Conservation (phyloP, 768 basidiomycete genomes). For the Collybiopsis confluens region DNA sequence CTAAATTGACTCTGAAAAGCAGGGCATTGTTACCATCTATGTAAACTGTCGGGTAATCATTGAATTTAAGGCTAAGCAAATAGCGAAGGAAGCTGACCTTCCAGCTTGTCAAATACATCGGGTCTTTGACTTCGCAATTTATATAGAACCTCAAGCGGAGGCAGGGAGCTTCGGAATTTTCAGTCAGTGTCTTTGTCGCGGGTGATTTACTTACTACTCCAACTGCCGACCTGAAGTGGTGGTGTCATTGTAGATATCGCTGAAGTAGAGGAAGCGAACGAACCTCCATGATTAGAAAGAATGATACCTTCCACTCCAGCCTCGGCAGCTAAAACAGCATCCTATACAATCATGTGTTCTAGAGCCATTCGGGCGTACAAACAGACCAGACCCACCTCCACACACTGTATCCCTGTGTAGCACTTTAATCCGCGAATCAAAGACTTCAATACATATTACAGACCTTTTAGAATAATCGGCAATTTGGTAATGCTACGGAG, state of each 20-base stretch:
- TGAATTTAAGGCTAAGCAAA: neutral
- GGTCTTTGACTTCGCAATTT: constrained; percentile 68
- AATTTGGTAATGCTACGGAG: constrained; percentile 62
- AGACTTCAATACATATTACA: neutral
- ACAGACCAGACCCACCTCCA: constrained; percentile 43
- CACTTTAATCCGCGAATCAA: constrained; percentile 8
- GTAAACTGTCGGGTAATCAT: constrained; percentile 49
- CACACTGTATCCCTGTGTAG: constrained; percentile 63
- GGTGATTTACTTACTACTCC: constrained; percentile 49
- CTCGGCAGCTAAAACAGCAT: constrained; percentile 81
- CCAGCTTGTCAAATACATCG: constrained; percentile 66
- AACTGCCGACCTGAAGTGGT: constrained; percentile 61
- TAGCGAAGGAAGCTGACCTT: constrained; percentile 42
- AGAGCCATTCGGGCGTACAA: neutral
- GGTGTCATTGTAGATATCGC: too few relatives aligned
- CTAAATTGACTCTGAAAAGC: neutral
- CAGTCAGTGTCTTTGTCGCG: constrained; percentile 17
- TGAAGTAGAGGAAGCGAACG: constrained; percentile 13
- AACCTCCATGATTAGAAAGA: constrained; percentile 89
- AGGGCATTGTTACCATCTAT: constrained; percentile 61
- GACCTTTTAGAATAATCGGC: constrained; percentile 74
- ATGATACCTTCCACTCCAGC: constrained; percentile 85
- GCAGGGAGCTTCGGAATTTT: constrained; percentile 51
- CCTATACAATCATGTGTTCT: constrained; percentile 40
- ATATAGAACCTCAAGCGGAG: constrained; percentile 76